Evolutionary conservation across 164 flowering plant species (phyloP), one percentile per base, ranked within the genome.

Genomic region (Malania oleifera): DNA sequence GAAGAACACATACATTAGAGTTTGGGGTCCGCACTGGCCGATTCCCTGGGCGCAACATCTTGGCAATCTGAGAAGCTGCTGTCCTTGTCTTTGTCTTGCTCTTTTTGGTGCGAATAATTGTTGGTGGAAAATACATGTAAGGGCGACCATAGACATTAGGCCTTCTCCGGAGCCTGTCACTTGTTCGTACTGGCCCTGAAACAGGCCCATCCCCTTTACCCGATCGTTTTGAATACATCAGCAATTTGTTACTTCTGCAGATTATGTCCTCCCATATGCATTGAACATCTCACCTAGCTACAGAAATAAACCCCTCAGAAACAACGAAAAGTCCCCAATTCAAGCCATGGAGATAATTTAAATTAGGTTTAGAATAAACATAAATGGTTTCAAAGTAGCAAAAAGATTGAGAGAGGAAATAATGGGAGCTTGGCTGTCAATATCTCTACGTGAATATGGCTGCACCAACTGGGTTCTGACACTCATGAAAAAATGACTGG

Each of bases 31-130:
- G 70, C 51, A 74, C 66, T 13, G 77, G 68, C 19, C 72, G 78
- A 62, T 66, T 74, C 27, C 78, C 77, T 25, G 83, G 65, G 15
- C 73, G 69, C 68, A 89, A 55, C 80, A 82, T 73, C 75, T 80
- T 83, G 26, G 96, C 96, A 60, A 89, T 82, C 57, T 75, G 91
- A 52, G 84, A 76, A 54, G 96, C 93, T 10, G 93, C 86, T 22
- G 87, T 84, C 62, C 96, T 72, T 2, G 76, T 67, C 71, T 82
- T 89, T 20, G 78, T 73, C 78, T 83, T 89, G 55, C 61, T 67
- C 67, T 74, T 75, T 73, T 78, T 80, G 39, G 66, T 49, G 20
- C 74, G 79, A 1, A 70, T 70, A 27, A 66, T 61, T 14, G 67
- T 66, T 5, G 77, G 75, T 17, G 67, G 44, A 60, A 83, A 82